phyloP scores from a whole-genome alignment of 805 yeast genomes.

The Saccharomycopsis malanga region DNA sequence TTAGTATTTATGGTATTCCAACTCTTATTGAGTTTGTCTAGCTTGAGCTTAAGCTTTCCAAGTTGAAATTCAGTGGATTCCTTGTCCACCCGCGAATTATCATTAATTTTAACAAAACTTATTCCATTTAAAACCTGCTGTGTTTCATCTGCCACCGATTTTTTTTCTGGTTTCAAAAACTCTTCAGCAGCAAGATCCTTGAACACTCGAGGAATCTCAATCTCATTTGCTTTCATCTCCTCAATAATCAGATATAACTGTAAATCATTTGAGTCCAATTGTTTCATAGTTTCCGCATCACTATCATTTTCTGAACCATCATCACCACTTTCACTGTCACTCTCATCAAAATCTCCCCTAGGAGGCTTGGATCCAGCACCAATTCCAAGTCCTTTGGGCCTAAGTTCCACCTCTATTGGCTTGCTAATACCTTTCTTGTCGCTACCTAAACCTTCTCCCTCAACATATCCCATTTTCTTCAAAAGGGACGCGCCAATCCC shows the following conservation, averaged over 20 bases:
- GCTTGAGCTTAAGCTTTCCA: not conserved
- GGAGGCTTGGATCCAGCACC: conserved; percentile 43
- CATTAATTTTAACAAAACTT: conserved; percentile 1
- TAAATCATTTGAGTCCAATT: no score
- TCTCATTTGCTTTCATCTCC: no score
- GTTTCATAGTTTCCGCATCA: conserved; percentile 1
- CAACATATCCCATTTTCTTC: conserved; percentile 78
- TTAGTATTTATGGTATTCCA: not conserved
- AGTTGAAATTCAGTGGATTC: conserved; percentile 11
- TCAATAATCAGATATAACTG: no score
- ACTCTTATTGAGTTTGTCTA: not conserved
- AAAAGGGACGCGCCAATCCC: conserved; percentile 83
- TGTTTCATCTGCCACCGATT: no score
- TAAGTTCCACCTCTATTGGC: conserved; percentile 67
- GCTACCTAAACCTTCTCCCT: conserved; percentile 81
- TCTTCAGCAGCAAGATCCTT: no score
- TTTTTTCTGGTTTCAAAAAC: not conserved
- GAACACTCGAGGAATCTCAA: no score
- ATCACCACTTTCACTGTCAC: conserved; percentile 10
- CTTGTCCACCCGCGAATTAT: conserved; percentile 12
- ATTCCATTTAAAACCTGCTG: conserved; percentile 8
- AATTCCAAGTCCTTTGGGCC: conserved; percentile 67
- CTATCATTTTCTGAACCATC: conserved; percentile 21
- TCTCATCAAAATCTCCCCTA: conserved; percentile 22
- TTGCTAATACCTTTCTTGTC: conserved; percentile 62